Percentiles rank a stretch among this genome's conserved stretches.
phyloP scores from a whole-genome alignment of 1,284 basidiomycete genomes.

The Uromyces viciae-fabae region DNA sequence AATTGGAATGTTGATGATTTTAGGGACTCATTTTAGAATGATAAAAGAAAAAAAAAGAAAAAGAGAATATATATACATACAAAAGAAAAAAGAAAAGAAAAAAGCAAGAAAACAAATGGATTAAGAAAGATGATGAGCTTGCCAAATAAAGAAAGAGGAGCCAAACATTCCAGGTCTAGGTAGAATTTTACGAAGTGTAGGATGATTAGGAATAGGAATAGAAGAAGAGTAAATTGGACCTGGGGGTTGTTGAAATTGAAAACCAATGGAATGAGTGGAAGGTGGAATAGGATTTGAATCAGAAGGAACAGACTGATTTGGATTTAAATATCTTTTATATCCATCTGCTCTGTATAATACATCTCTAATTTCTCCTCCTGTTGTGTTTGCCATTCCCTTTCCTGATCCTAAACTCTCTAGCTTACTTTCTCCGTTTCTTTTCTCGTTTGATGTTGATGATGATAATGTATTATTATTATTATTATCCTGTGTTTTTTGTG shows the following conservation, averaged over 20 bases:
- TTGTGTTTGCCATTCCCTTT: not conserved
- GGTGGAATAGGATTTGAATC: not conserved
- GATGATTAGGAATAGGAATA: not conserved
- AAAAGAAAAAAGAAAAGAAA: not conserved
- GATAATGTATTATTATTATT: no score
- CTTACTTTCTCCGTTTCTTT: not conserved
- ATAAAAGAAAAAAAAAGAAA: no score
- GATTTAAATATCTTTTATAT: slow-evolving; percentile 33
- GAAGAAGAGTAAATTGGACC: slow-evolving; percentile 7
- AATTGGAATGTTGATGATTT: no score
- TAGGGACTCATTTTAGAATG: no score
- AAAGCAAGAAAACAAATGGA: not conserved
- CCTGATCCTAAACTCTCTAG: not conserved
- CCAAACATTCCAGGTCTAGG: slow-evolving; percentile 36
- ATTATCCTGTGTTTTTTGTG: no score
- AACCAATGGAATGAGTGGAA: not conserved
- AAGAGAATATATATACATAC: no score
- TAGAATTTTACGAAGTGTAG: slow-evolving; percentile 18
- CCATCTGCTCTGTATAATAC: slow-evolving; percentile 27
- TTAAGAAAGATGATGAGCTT: slow-evolving; percentile 24
- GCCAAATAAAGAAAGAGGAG: slow-evolving; percentile 37
- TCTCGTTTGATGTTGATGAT: no score
- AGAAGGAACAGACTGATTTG: not conserved
- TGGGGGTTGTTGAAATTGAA: slow-evolving; percentile 4
- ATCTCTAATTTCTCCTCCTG: not conserved